Conservation (phyloP, 2,329 filamentous ascomycete species). For the Neofusicoccum kwambonambiense region DNA sequence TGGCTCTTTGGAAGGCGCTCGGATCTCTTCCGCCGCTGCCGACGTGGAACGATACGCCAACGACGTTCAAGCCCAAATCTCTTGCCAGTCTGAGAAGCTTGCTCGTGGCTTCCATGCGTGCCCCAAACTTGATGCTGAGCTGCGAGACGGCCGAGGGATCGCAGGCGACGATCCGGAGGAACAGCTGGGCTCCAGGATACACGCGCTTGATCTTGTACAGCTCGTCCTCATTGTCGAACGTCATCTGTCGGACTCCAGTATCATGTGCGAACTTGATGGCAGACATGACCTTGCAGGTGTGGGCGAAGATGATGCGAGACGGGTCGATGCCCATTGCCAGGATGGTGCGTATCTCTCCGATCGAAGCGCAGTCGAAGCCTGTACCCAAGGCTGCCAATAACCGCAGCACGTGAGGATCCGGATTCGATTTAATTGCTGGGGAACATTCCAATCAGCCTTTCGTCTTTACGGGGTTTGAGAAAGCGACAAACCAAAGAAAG, state of each 20-base stretch:
- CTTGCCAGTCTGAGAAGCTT: slow-evolving; percentile 72
- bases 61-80: slow-evolving; percentile 75
- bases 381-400: slow-evolving; percentile 81
- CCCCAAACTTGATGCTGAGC: slow-evolving; percentile 91
- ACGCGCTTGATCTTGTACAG: slow-evolving; percentile 89
- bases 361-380: slow-evolving; percentile 94
- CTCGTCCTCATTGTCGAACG: slow-evolving; percentile 93
- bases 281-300: slow-evolving; percentile 96
- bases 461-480: slow-evolving; percentile 27
- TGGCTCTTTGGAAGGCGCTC: slow-evolving; percentile 77
- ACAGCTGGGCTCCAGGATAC: slow-evolving; percentile 80
- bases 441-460: neutral
- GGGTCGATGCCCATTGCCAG: slow-evolving; percentile 75
- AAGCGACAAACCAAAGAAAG: slow-evolving; percentile 72
- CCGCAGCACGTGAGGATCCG: slow-evolving; percentile 77
- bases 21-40: slow-evolving; percentile 92
- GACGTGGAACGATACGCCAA: slow-evolving; percentile 92
- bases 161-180: slow-evolving; percentile 86
- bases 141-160: slow-evolving; percentile 88
- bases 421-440: slow-evolving; percentile 91
- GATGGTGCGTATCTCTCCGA: slow-evolving; percentile 87
- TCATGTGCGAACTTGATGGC: slow-evolving; percentile 82
- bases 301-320: slow-evolving; percentile 89
- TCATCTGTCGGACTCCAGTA: slow-evolving; percentile 87
- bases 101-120: slow-evolving; percentile 73